Conservation (phyloP, 495 filamentous ascomycete species). For the Talaromyces borbonicus region DNA sequence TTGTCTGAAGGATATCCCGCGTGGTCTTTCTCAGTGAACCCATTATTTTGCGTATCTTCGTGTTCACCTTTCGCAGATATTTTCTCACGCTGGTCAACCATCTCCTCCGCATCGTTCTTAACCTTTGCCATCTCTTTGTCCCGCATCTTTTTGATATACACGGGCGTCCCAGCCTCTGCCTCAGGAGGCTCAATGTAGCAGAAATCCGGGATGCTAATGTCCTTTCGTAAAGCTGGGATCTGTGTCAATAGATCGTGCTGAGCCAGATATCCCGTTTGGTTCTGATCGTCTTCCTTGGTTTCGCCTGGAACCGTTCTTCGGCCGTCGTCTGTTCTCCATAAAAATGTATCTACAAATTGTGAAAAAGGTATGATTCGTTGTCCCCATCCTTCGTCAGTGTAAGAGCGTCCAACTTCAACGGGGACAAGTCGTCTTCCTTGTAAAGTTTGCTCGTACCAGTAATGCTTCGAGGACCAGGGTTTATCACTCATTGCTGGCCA, state of each 20-base stretch:
- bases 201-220: slow-evolving; percentile 75
- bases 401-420: slow-evolving; percentile 80
- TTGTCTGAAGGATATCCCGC: slow-evolving; percentile 9
- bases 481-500: slow-evolving; percentile 72
- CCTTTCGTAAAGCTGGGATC: slow-evolving; percentile 64
- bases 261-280: slow-evolving; percentile 65
- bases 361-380: slow-evolving; percentile 72
- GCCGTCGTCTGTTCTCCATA: slow-evolving; percentile 25
- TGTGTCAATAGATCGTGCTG: slow-evolving; percentile 84
- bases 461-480: slow-evolving; percentile 63
- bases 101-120: neutral
- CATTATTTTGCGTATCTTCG: neutral
- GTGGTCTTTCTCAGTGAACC: slow-evolving; percentile 6
- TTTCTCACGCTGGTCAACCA: neutral
- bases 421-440: slow-evolving; percentile 72
- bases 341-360: slow-evolving; percentile 56
- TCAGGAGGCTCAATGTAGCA: slow-evolving; percentile 60
- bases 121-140: slow-evolving; percentile 19
- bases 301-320: neutral
- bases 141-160: slow-evolving; percentile 34
- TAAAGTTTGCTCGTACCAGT: slow-evolving; percentile 68
- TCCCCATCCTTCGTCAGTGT: slow-evolving; percentile 79
- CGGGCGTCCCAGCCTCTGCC: slow-evolving; percentile 36
- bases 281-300: slow-evolving; percentile 6
- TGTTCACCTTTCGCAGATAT: neutral